phyloP scores from a whole-genome alignment of 495 filamentous ascomycete genomes.

The Neurospora tetraspora region DNA sequence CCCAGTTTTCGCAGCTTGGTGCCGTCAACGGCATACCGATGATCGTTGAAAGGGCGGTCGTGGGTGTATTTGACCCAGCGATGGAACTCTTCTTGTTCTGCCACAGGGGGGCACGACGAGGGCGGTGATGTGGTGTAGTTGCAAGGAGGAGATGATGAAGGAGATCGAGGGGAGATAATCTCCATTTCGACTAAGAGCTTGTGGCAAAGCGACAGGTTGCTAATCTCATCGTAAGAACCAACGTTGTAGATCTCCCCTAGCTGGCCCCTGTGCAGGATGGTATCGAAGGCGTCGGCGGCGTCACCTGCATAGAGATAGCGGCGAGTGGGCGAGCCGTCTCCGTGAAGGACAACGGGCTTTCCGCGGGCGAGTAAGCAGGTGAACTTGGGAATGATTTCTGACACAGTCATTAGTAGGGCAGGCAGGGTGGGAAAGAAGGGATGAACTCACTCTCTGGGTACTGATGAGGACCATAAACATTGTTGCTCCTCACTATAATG shows the following conservation, averaged over 20 bases:
- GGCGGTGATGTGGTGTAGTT: neutral
- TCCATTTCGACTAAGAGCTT: conserved; percentile 46
- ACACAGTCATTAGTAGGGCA: neutral
- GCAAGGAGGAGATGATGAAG: neutral
- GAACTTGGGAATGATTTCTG: conserved; percentile 73
- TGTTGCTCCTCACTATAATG: conserved; percentile 66
- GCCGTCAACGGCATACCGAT: conserved; percentile 57
- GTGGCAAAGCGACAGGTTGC: conserved; percentile 48
- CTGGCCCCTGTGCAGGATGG: conserved; percentile 58
- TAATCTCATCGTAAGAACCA: conserved; percentile 55
- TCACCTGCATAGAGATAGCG: conserved; percentile 64
- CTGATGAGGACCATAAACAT: conserved; percentile 71
- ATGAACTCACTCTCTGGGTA: conserved; percentile 60
- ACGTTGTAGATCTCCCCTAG: conserved; percentile 67
- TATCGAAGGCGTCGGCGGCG: conserved; percentile 69
- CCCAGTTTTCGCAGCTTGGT: conserved; percentile 54
- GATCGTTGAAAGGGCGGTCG: conserved; percentile 67
- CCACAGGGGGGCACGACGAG: neutral
- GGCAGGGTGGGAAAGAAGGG: neutral
- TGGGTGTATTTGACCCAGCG: conserved; percentile 54
- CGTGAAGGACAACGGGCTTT: conserved; percentile 55
- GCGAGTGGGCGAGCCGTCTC: conserved; percentile 55
- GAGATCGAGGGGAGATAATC: conserved; percentile 14
- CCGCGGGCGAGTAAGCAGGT: conserved; percentile 48
- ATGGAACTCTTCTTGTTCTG: conserved; percentile 26